Conservation (phyloP, 116 monocot species). For the Dioscorea cayenensis region DNA sequence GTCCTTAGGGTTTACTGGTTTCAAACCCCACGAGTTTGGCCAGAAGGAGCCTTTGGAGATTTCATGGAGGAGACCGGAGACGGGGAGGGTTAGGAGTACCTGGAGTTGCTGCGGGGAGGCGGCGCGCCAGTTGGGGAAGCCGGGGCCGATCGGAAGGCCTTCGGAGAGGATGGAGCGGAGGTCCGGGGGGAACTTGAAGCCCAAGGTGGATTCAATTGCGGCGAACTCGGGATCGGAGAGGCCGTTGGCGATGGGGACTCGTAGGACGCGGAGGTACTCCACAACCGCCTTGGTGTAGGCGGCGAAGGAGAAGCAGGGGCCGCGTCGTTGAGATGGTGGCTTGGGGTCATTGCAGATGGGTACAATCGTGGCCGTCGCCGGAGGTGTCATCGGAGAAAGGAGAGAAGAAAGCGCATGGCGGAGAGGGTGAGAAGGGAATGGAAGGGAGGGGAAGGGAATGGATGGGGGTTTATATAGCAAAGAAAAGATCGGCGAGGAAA, state of each 20-base stretch:
- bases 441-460: background rate
- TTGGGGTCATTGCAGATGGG: background rate
- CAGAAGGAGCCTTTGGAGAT: constrained; percentile 21
- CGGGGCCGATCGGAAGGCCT: constrained; percentile 39
- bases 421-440: background rate
- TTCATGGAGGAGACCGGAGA: constrained; percentile 18
- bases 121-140: constrained; percentile 61
- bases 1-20: constrained; percentile 1
- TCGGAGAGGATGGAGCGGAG: constrained; percentile 45
- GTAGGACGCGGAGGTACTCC: constrained; percentile 14
- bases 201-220: constrained; percentile 16
- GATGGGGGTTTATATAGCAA: background rate
- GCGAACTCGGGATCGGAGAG: constrained; percentile 31
- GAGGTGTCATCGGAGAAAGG: background rate
- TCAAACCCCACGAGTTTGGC: constrained; percentile 16
- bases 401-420: background rate
- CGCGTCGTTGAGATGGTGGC: constrained; percentile 3
- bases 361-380: background rate
- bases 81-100: constrained; percentile 34
- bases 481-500: constrained; percentile 1
- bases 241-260: constrained; percentile 24
- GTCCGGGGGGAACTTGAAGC: constrained; percentile 49
- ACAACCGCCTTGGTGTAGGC: constrained; percentile 45
- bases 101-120: constrained; percentile 30
- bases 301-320: constrained; percentile 48